Evolutionary conservation across 192 early-diverging fungal species (phyloP), one percentile per base, ranked within the genome.

Genomic region (Obelidium mucronatum): DNA sequence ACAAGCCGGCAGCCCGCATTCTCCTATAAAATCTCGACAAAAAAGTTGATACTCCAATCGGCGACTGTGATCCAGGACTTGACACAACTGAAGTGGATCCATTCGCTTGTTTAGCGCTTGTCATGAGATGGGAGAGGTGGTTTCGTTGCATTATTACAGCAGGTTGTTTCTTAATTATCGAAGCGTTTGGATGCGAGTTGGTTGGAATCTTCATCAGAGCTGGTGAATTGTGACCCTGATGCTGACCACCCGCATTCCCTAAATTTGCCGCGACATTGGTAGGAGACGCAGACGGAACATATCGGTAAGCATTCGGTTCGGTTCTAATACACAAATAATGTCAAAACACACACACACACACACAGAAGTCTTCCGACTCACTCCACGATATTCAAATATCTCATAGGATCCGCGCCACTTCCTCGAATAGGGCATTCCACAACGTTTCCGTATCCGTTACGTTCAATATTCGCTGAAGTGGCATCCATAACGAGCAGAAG

Each of bases 341-440:
- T n/a, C n/a, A n/a, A n/a, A n/a, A n/a, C n/a, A n/a, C n/a, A n/a
- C n/a, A n/a, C n/a, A n/a, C n/a, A n/a, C n/a, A n/a, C n/a, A n/a
- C n/a, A n/a, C n/a, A n/a, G n/a, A n/a, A n/a, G n/a, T n/a, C n/a
- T n/a, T n/a, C 15, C 37, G 39, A 33, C 37, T 39, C 15, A 65
- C 63, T 65, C 63, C 33, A 65, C 63, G 1, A 65, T 36, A 37
- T 65, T 65, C 34, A 65, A 39, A 39, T 65, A 65, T 37, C 63
- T 33, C 63, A 65, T 65, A 19, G 19, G 31, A 65, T 65, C 63
- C 13, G 28, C 63, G 35, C 31, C 34, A 37, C 63, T 13, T 13
- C 63, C 35, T 2, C 39, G 19, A 34, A 19, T 11, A 15, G 24
- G 24, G n/a, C 30, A 31, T 53, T 53, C 52, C 24, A 60, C 58